These are phyloP conservation scores for Tribonema minus DNA, from an alignment of 108 stramenopile species.

Conservation along the genomic window DNA sequence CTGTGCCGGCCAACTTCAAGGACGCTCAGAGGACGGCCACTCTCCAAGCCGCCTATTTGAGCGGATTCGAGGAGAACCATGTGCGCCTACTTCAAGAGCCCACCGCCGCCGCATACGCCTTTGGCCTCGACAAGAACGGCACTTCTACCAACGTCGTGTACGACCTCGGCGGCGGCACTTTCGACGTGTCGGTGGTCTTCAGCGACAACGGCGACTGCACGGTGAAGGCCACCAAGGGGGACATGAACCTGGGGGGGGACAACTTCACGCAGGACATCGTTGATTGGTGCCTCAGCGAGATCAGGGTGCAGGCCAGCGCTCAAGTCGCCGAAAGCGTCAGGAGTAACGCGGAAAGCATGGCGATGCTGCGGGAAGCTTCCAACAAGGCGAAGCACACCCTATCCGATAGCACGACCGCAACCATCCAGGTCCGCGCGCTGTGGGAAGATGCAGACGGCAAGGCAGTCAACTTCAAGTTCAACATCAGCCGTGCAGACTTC, in stretches of 20 bases:
- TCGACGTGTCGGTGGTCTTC: conserved; percentile 93
- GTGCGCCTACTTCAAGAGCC: conserved; percentile 99
- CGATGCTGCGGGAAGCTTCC: conserved; percentile 97
- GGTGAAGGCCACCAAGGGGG: conserved; percentile 99
- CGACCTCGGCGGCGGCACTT: conserved; percentile 95
- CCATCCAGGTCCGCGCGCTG: conserved; percentile 98
- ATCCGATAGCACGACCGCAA: conserved; percentile 91
- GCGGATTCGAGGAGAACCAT: too few species aligned
- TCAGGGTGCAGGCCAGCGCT: conserved; percentile 44
- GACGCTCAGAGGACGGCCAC: conserved; percentile 94
- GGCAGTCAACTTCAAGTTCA: conserved; percentile 97
- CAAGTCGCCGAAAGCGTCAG: conserved; percentile 90
- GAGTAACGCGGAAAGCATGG: conserved; percentile 87
- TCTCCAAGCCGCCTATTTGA: too few species aligned
- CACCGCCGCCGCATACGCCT: conserved; percentile 97
- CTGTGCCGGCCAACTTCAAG: conserved; percentile 98
- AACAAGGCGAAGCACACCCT: conserved; percentile 99
- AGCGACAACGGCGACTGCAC: conserved; percentile 99
- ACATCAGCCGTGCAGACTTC: conserved; percentile 77
- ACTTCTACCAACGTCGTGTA: conserved; percentile 89
- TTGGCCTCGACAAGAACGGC: conserved; percentile 90
- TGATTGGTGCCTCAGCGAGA: conserved; percentile 48
- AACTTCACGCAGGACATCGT: conserved; percentile 92
- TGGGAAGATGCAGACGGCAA: too few species aligned
- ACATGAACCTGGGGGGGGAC: conserved; percentile 98